phyloP scores from a whole-genome alignment of 1,139 yeast genomes.

The Candida neerlandica region DNA sequence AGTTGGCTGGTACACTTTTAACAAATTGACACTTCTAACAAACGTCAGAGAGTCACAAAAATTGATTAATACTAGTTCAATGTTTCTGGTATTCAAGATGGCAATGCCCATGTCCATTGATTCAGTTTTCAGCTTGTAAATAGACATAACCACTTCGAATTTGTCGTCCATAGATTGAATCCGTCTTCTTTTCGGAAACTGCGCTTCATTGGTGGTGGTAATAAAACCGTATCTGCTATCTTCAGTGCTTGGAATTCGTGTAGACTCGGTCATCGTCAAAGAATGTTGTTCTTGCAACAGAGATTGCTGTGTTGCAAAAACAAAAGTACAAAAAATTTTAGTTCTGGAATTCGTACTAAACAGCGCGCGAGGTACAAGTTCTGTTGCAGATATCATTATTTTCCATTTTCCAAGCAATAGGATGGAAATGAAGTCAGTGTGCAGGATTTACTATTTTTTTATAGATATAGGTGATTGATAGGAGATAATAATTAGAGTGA shows the following conservation, averaged over 20 bases:
- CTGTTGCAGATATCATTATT: no score
- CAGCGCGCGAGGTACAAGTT: no score
- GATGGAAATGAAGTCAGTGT: no score
- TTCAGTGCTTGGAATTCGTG: neutral
- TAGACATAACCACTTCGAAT: constrained; percentile 14
- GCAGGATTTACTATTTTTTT: no score
- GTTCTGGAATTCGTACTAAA: no score
- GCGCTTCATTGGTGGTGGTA: constrained; percentile 6
- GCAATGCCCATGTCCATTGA: constrained; percentile 15
- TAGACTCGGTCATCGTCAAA: neutral
- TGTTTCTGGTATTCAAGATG: constrained; percentile 10
- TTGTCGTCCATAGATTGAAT: constrained; percentile 7
- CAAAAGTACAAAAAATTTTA: no score
- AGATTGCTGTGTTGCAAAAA: neutral
- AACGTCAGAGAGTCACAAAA: constrained; percentile 47
- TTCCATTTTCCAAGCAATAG: no score
- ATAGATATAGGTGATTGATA: no score
- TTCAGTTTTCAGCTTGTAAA: constrained; percentile 13
- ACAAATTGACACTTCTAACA: constrained; percentile 45
- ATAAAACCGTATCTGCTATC: constrained; percentile 11
- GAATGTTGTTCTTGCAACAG: neutral
- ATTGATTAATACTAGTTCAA: constrained; percentile 30
- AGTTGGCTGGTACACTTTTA: constrained; percentile 37
- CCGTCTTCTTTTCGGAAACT: constrained; percentile 3
- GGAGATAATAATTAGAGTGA: no score